Conservation (phyloP, 345 rosid species). For the Gossypium thurberi region DNA sequence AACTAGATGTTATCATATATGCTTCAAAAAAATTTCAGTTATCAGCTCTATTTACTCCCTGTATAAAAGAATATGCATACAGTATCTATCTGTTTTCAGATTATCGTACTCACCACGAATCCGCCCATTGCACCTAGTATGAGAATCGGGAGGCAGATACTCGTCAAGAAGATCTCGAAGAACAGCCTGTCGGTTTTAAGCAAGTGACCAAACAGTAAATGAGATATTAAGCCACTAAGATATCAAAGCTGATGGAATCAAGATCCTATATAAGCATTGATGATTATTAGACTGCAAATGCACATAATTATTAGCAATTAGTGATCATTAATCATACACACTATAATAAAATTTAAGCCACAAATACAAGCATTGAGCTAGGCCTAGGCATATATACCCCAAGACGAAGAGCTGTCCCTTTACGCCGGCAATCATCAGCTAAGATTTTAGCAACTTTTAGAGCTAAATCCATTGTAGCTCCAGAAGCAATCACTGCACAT, state of each 20-base stretch:
- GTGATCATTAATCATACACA: background rate
- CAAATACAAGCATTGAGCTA: background rate
- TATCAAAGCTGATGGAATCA: background rate
- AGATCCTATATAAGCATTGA: background rate
- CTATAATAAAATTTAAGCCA: background rate
- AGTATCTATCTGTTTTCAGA: background rate
- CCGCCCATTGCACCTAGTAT: slow-evolving; percentile 73
- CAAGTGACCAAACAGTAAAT: background rate
- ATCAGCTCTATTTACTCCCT: background rate
- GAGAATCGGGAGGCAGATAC: slow-evolving; percentile 76
- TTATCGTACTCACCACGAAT: slow-evolving; percentile 59
- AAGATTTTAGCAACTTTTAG: slow-evolving; percentile 58
- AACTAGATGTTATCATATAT: background rate
- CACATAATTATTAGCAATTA: background rate
- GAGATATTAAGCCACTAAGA: background rate
- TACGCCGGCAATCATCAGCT: slow-evolving; percentile 73
- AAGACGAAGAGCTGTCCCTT: slow-evolving; percentile 88
- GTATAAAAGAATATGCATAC: background rate
- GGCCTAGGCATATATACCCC: slow-evolving; percentile 50
- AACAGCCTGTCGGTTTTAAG: slow-evolving; percentile 46
- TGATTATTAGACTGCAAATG: background rate
- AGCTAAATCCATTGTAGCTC: slow-evolving; percentile 66
- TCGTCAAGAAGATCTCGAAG: slow-evolving; percentile 62
- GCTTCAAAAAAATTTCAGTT: background rate
- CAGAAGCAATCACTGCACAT: slow-evolving; percentile 81